Base-by-base conservation (phyloP, 2,329 filamentous ascomycete species). In the Sphaceloma murrayae region DNA sequence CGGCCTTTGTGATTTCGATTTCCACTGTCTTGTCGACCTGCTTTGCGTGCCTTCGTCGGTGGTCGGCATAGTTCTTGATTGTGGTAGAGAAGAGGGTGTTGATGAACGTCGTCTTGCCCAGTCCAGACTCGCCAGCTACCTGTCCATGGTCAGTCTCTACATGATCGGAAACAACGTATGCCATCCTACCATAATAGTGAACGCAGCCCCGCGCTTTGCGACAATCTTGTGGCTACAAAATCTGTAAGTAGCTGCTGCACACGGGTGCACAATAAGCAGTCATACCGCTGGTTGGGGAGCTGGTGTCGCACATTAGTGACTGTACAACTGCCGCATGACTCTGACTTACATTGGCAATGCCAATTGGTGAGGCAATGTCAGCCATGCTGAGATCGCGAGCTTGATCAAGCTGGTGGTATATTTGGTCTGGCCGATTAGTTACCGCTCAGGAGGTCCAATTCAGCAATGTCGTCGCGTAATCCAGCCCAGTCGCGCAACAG, bases 11-110 rank as follows among this genome's bases (percentile, higher is more conserved):
- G 64, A 98, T 98, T 69, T 98, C 91, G 58, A 98, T 98, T 74
- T 98, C 93, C 54, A 98, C 91, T 8, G 91, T 98, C 78, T 96
- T 96, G 74, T 98, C 91, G 56, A 96, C 79, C 74, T 98, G 91
- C 80, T 98, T 98, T 71, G 91, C 85, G 69, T 98, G 91, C 63
- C 91, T 85, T 69, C 87, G 85, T 77, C 94, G 94, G 78, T 98
- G 89, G 69, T 98, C 91, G 77, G 91, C 91, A 68, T 98, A 98
- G 78, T 96, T 98, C 78, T 98, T 98, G 78, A 98, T 98, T 59
- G 91, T 98, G 55, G 93, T 98, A 52, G 91, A 98, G 77, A 98
- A 98, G 50, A 98, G 81, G 49, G 91, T 98, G 80, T 98, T 98
- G 80, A 98, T 96, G 72, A 98, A 98, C 60, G 91, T 98, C 18